Evolutionary conservation across 441 rosid species (phyloP).

Genomic region (Adansonia madagascariensis): DNA sequence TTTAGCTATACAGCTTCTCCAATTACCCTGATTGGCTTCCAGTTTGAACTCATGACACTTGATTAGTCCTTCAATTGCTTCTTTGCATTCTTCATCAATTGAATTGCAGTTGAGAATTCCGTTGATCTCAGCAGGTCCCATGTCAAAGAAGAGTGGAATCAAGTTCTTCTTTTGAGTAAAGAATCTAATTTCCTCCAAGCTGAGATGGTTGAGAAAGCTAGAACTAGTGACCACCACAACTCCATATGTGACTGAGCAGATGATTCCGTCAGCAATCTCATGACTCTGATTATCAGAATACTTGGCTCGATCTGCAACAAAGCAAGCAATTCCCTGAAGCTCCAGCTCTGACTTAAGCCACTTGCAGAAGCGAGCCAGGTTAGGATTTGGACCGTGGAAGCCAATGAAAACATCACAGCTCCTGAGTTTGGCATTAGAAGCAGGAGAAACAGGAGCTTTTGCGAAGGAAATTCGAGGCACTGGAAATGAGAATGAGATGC

Average conservation of each 20-base stretch:
- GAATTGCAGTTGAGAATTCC: slow-evolving; percentile 65
- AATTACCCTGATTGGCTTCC: slow-evolving; percentile 73
- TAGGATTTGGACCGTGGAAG: slow-evolving; percentile 78
- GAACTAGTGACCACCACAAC: slow-evolving; percentile 69
- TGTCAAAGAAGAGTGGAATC: slow-evolving; percentile 77
- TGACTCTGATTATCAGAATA: slow-evolving; percentile 79
- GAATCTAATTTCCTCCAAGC: slow-evolving; percentile 87
- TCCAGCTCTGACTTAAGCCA: slow-evolving; percentile 96
- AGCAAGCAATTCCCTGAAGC: slow-evolving; percentile 92
- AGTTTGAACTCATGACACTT: slow-evolving; percentile 79
- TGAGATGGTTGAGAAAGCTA: slow-evolving; percentile 63
- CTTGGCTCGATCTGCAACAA: slow-evolving; percentile 83
- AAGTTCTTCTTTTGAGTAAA: slow-evolving; percentile 89
- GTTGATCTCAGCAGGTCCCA: slow-evolving; percentile 60
- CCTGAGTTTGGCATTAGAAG: slow-evolving; percentile 74
- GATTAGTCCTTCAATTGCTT: slow-evolving; percentile 78
- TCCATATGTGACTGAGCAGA: slow-evolving; percentile 67
- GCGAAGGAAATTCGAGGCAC: slow-evolving; percentile 81
- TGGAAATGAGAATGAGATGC: slow-evolving; percentile 83
- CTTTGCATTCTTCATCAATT: slow-evolving; percentile 70
- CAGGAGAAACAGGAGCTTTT: slow-evolving; percentile 71
- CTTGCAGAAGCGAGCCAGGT: slow-evolving; percentile 76
- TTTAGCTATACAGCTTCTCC: slow-evolving; percentile 78
- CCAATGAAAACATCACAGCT: slow-evolving; percentile 82
- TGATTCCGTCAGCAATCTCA: slow-evolving; percentile 75